Base-by-base conservation (phyloP, 225 moss, liverwort and hornwort species). In the Climacium dendroides region DNA sequence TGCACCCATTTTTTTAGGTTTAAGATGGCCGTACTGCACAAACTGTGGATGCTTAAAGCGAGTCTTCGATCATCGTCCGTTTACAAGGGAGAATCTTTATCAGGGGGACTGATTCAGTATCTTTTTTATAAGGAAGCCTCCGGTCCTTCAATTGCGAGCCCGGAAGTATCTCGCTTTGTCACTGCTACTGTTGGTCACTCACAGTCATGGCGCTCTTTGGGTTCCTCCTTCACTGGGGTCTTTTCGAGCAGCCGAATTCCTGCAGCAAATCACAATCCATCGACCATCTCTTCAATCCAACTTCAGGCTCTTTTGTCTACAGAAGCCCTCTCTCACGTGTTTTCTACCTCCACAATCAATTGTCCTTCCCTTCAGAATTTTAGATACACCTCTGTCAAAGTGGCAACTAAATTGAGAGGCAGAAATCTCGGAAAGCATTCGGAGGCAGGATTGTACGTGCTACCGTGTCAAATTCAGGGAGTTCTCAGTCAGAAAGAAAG, bases 1-100 rank as follows among this genome's bases (percentile, higher is more conserved):
- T 35, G 10, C 67, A 41, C 73, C 50, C 5, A 48, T 26, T 45
- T 73, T 22, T 29, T 60, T 30, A 13, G 74, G 66, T 84, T 61
- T 13, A 91, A 94, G 87, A 94, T 94, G 93, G 92, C 93, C 75
- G 79, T 86, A 24, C 74, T 88, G 83, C 88, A 88, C 85, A 92
- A 74, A 60, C n/a, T 88, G 43, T 89, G 92, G 89, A 92, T 85
- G 84, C 85, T 90, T 54, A 88, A 88, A 91, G 81, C 86, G 55
- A 92, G 74, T 86, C 52, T 89, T 74, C 86, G 87, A 73, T 89
- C 91, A 65, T 53, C 78, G 83, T 47, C 45, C 23, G 83, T 77
- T 58, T 88, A 37, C 45, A 90, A 78, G 53, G 87, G 85, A 62
- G 89, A 86, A 8, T 63, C 83, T 55, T 79, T 47, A 48, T 78